Evolutionary conservation across 805 yeast species (phyloP).

Genomic region (Kazachstania psychrophila): DNA sequence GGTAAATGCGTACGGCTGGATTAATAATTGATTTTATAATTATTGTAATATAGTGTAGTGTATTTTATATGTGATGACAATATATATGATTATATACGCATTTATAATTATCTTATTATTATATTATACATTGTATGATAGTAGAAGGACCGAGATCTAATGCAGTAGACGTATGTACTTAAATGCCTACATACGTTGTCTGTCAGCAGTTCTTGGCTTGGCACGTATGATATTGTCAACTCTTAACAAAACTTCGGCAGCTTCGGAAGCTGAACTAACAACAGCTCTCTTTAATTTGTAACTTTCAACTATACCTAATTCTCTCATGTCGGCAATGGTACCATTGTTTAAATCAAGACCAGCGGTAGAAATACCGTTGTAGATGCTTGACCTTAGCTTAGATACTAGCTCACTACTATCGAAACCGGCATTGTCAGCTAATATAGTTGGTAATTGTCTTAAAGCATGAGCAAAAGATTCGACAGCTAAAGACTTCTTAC

Average conservation of each 20-base stretch:
- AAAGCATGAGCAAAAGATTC: constrained; percentile 91
- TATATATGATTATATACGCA: background rate
- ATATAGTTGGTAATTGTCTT: constrained; percentile 88
- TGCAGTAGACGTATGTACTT: too few species aligned
- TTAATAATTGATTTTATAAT: too few species aligned
- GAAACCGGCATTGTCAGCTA: constrained; percentile 95
- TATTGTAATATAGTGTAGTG: too few species aligned
- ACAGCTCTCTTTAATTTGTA: constrained; percentile 89
- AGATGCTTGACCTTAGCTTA: constrained; percentile 72
- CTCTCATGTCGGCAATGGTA: constrained; percentile 85
- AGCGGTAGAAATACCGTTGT: constrained; percentile 83
- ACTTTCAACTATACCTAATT: constrained; percentile 85
- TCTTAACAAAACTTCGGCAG: constrained; percentile 89
- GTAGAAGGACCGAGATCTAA: too few species aligned
- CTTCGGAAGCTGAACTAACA: constrained; percentile 93
- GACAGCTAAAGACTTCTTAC: constrained; percentile 88
- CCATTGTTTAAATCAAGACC: constrained; percentile 88
- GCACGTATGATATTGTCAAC: constrained; percentile 97
- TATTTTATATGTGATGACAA: background rate
- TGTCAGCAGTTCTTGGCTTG: constrained; percentile 92
- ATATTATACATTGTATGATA: background rate
- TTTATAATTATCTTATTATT: too few species aligned
- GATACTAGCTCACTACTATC: constrained; percentile 90
- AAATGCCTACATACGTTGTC: constrained; percentile 41
- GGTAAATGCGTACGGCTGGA: too few species aligned